Base-by-base conservation (phyloP, 257 asterid species). In the Solanum pinnatisectum region DNA sequence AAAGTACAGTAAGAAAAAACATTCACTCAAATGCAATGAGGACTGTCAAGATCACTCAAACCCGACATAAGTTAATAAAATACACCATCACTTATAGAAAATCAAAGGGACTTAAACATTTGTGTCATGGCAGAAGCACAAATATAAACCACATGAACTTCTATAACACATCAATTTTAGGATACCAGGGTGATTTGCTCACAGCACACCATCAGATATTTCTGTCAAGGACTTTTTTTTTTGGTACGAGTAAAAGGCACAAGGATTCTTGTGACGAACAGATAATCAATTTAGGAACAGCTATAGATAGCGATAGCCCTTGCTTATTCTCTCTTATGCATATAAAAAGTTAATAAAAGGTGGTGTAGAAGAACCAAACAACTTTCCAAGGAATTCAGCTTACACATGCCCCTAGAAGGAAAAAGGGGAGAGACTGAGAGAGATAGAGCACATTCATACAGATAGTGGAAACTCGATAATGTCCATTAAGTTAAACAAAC, bases 291-390 rank as follows among this genome's bases (percentile, higher is more conserved):
- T 7, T 76, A 71, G 79, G 13, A 85, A 85, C 67, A 30, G 27
- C 16, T n/a, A 81, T 16, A 49, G 85, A 81, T 49, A 30, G 52
- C 6, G 11, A 25, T 72, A 22, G 8, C 52, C 35, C 40, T 33
- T 86, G 82, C 6, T 71, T 86, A 86, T 27, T 67, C 46, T 46
- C 88, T 40, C 46, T 30, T 36, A 44, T 5, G 10, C 46, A 86
- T 42, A 68, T 71, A 40, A 86, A 40, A 86, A 42, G 84, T 81
- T 27, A 18, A 5, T 44, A 46, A 81, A 85, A 88, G 73, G 81
- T 46, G 36, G 44, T 73, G 88, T 87, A 81, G 68, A 68, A 86
- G 90, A 89, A 78, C 23, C 49, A 36, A 87, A 71, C 84, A 77
- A 63, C 86, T 83, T 89, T 71, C 84, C 33, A 8, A 77, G 65